Base-by-base conservation (phyloP, 306 rosid genomes). In the Glycine latifolia region DNA sequence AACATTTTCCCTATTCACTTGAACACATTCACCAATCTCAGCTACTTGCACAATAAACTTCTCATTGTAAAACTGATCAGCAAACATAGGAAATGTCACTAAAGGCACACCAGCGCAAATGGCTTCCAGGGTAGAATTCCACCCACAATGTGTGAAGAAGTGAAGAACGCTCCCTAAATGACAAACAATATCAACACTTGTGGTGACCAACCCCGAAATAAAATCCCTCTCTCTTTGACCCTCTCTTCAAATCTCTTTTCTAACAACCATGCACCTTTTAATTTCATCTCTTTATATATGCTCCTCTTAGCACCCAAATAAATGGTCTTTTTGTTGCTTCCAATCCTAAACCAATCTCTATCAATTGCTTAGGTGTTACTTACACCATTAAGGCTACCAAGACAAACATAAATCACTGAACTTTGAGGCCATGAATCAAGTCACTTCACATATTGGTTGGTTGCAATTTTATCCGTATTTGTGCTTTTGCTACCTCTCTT, bases 91-190 rank as follows among this genome's bases (percentile, higher is more conserved):
- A 83, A 86, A 88, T 0, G 93, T 89, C 0, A 87, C 49, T 76
- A 89, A 6, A 1, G 93, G 97, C 12, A 89, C 76, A 0, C 93
- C 90, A 0, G 74, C 82, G 26, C 86, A 77, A 13, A 88, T 56
- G 3, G 74, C 93, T 81, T 91, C 93, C 0, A 85, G 26, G 6
- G 87, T 88, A 0, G 92, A 91, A 48, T 91, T 91, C 93, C 96
- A 91, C 0, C 93, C 96, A 49, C 92, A 88, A 14, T 89, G 93
- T 11, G 92, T 89, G 50, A 91, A 41, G 31, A 91, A 88, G 92
- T 89, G 50, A 91, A 41, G 31, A 91, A 88, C 0, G 78, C 91
- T 7, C 95, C 92, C 15, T 61, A 54, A 89, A 93, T 49, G 92
- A 87, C 20, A 90, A 31, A 87, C 20, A 90, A 31, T 12, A 90